Conservation (phyloP, 192 early-diverging fungal genomes). For the Umbelopsis ramanniana region DNA sequence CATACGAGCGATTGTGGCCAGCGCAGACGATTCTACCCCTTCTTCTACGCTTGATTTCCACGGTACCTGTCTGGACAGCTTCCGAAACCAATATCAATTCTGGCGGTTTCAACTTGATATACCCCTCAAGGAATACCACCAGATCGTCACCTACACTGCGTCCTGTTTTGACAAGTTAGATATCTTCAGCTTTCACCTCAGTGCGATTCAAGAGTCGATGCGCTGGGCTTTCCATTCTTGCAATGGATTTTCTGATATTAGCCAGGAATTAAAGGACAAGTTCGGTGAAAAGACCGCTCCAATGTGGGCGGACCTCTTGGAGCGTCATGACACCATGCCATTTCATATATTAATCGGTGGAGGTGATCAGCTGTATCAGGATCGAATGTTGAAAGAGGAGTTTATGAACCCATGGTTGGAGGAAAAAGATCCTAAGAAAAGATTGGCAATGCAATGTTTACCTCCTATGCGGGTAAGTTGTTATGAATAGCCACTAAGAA, state of each 20-base stretch:
- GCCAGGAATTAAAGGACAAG: slow-evolving; percentile 47
- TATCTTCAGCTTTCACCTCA: slow-evolving; percentile 49
- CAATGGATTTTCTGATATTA: slow-evolving; percentile 71
- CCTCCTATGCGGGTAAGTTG: slow-evolving; percentile 22
- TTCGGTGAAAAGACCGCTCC: slow-evolving; percentile 53
- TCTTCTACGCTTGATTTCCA: slow-evolving; percentile 21
- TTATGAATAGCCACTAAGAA: background rate
- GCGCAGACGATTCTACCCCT: slow-evolving; percentile 14
- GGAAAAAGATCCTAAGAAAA: slow-evolving; percentile 35
- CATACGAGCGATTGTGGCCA: slow-evolving; percentile 8
- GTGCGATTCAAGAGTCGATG: slow-evolving; percentile 56
- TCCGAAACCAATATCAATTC: slow-evolving; percentile 60
- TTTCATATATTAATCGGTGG: slow-evolving; percentile 77
- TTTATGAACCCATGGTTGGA: slow-evolving; percentile 66
- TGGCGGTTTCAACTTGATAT: slow-evolving; percentile 65
- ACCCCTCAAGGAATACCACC: slow-evolving; percentile 49
- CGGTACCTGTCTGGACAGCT: slow-evolving; percentile 53
- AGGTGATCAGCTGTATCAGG: slow-evolving; percentile 76
- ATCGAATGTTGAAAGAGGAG: slow-evolving; percentile 56
- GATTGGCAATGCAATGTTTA: slow-evolving; percentile 29
- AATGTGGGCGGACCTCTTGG: slow-evolving; percentile 71
- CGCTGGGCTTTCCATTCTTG: slow-evolving; percentile 73
- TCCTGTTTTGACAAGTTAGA: slow-evolving; percentile 48
- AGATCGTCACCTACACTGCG: slow-evolving; percentile 47
- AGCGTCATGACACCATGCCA: slow-evolving; percentile 59